Conservation (phyloP, 345 rosid species). For the Noccaea caerulescens region DNA sequence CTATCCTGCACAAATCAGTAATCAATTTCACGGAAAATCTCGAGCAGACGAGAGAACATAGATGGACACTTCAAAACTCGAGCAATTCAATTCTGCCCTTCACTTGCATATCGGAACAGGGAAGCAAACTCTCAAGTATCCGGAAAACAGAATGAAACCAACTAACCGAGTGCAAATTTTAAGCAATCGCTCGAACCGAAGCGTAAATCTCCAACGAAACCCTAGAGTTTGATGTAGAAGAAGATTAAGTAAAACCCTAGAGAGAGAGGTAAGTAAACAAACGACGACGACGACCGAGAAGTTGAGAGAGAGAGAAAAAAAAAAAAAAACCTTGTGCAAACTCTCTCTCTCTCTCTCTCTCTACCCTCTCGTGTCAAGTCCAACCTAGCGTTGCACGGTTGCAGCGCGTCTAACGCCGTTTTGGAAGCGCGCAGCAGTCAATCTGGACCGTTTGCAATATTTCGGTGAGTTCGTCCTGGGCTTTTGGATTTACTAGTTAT, state of each 20-base stretch:
- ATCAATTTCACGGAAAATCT: not conserved
- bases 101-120: too few relatives aligned
- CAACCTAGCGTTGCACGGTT: not conserved
- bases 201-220: conserved; percentile 9
- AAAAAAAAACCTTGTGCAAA: not conserved
- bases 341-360: not conserved
- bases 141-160: not conserved
- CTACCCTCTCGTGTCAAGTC: conserved; percentile 7
- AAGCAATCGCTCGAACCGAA: conserved; percentile 4
- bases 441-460: not conserved
- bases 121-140: too few relatives aligned
- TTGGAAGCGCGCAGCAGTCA: not conserved
- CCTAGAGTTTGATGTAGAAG: conserved; percentile 1
- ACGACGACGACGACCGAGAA: conserved; percentile 19
- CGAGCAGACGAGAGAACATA: too few relatives aligned
- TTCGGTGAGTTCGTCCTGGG: not conserved
- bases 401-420: conserved; percentile 4
- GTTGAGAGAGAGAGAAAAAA: conserved; percentile 5
- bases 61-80: not conserved
- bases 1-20: not conserved
- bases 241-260: conserved; percentile 27
- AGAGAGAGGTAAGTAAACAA: not conserved
- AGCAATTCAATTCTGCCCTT: not conserved
- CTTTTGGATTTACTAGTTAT: not conserved
- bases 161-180: conserved; percentile 21